Percentiles rank a stretch among this genome's conserved stretches.
Evolutionary conservation across 169 alveolate genomes (phyloP).

Genomic region (Cryptosporidium xiaoi): DNA sequence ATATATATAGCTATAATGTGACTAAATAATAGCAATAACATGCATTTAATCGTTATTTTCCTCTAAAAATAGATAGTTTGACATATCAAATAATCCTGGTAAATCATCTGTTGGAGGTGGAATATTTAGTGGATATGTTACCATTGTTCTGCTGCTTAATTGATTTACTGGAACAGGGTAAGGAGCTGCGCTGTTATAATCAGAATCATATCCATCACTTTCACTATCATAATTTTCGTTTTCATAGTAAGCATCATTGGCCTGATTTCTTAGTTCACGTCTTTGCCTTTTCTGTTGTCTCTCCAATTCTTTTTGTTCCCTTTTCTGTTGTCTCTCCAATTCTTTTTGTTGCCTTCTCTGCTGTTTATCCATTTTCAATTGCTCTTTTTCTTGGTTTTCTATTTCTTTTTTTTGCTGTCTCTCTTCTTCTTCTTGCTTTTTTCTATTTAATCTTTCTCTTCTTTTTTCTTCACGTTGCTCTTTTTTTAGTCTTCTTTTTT

Average conservation of each 20-base stretch:
- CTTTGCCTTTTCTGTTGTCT: too few species aligned
- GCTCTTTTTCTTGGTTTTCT: not conserved
- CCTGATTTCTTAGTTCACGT: not conserved
- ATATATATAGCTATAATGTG: too few species aligned
- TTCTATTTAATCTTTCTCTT: not conserved
- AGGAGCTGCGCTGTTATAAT: too few species aligned
- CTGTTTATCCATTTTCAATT: not conserved
- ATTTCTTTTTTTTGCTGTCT: not conserved
- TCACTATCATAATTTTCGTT: not conserved
- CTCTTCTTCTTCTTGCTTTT: not conserved
- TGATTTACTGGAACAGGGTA: not conserved
- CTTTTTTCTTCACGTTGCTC: conserved; percentile 4
- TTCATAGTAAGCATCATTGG: not conserved
- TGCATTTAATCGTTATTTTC: not conserved
- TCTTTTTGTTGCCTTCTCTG: not conserved
- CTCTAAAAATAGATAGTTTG: conserved; percentile 10
- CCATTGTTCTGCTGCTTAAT: conserved; percentile 6
- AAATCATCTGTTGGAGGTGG: not conserved
- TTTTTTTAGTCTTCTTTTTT: not conserved
- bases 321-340: not conserved
- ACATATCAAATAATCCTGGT: not conserved
- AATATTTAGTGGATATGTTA: conserved; percentile 16
- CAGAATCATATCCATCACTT: not conserved
- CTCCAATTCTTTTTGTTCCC: not conserved
- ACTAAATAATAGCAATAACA: too few species aligned